phyloP scores from a whole-genome alignment of 1,139 yeast genomes.

The Chernovozyma aurita region DNA sequence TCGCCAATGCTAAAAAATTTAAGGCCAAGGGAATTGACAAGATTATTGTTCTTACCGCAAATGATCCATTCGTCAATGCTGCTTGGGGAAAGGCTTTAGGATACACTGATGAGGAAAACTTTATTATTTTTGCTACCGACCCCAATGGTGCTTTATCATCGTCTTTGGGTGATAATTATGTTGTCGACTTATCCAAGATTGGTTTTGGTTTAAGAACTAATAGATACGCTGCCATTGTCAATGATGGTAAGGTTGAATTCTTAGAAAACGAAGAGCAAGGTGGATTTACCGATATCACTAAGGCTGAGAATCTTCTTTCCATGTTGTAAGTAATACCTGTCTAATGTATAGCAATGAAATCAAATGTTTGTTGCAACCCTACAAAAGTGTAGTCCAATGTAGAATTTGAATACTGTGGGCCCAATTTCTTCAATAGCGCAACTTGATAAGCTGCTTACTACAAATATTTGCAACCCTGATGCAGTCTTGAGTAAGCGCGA shows the following conservation, averaged over 20 bases:
- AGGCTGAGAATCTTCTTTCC: constrained; percentile 51
- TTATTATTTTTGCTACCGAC: constrained; percentile 68
- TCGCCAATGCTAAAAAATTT: constrained; percentile 48
- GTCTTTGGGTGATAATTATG: constrained; percentile 54
- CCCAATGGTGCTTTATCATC: constrained; percentile 60
- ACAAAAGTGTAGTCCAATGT: too few species aligned
- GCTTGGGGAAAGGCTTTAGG: constrained; percentile 82
- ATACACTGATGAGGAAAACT: constrained; percentile 41
- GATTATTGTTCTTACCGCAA: constrained; percentile 69
- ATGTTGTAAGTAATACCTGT: constrained; percentile 15
- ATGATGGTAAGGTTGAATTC: constrained; percentile 59
- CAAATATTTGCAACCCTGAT: too few species aligned
- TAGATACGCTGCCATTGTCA: constrained; percentile 67
- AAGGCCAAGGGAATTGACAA: constrained; percentile 68
- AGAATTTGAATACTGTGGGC: too few species aligned
- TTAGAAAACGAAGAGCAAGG: constrained; percentile 58
- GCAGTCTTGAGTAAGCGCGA: too few species aligned
- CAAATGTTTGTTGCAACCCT: too few species aligned
- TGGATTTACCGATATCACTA: constrained; percentile 57
- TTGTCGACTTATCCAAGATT: constrained; percentile 43
- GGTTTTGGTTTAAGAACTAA: constrained; percentile 66
- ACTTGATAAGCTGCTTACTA: too few species aligned
- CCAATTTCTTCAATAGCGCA: too few species aligned
- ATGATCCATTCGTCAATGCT: constrained; percentile 74
- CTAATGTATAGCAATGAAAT: too few species aligned